phyloP scores from a whole-genome alignment of 108 stramenopile species.

The Skeletonema marinoi region DNA sequence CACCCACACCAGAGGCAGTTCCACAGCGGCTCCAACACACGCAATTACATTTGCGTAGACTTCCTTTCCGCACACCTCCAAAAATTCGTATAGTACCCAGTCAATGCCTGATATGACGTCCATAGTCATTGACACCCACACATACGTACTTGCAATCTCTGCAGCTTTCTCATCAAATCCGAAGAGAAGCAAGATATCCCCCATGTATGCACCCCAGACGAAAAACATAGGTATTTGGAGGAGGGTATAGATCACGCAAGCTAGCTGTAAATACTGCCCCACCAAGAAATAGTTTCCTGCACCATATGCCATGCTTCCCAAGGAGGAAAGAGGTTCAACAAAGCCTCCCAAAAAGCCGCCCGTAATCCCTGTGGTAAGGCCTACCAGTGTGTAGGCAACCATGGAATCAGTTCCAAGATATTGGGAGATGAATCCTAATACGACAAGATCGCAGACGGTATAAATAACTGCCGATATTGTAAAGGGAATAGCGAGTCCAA shows the following conservation, averaged over 20 bases:
- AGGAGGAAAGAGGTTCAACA: conserved; percentile 29
- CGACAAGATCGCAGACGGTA: conserved; percentile 12
- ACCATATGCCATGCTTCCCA: conserved; percentile 32
- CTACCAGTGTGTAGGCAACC: conserved; percentile 38
- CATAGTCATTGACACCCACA: conserved; percentile 12
- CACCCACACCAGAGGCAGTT: too few relatives aligned
- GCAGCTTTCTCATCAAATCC: conserved; percentile 30
- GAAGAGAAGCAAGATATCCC: conserved; percentile 21
- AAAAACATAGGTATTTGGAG: conserved; percentile 24
- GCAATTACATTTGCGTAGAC: too few relatives aligned
- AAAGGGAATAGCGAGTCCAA: conserved; percentile 36
- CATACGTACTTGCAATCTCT: conserved; percentile 8
- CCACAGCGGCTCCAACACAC: too few relatives aligned
- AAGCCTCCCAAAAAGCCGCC: conserved; percentile 34
- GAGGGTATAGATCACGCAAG: conserved; percentile 6
- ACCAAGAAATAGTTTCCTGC: conserved; percentile 36
- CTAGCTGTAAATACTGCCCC: conserved; percentile 31
- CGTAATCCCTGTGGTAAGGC: conserved; percentile 29
- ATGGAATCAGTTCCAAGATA: conserved; percentile 35
- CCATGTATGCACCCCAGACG: conserved; percentile 30
- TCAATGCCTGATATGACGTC: background rate
- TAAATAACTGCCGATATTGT: conserved; percentile 21
- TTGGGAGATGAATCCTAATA: conserved; percentile 30
- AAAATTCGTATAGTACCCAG: too few relatives aligned
- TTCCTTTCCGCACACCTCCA: too few relatives aligned